These are phyloP conservation scores for Vinca minor DNA, from an alignment of 257 asterid genomes.

Conservation along the genomic window DNA sequence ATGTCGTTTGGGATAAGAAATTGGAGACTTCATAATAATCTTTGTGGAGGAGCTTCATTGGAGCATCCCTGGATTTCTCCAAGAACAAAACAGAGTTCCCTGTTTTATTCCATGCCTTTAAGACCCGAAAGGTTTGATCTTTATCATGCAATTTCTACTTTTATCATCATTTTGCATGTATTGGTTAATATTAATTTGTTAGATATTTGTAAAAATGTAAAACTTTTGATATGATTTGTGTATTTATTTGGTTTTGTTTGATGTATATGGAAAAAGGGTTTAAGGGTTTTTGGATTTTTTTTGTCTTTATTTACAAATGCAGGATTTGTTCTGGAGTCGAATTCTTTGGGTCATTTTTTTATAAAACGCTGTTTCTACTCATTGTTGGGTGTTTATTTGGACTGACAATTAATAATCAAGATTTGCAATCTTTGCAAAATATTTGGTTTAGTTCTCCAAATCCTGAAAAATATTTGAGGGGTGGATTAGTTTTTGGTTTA, in stretches of 20 bases:
- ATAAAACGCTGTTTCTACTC: conserved; percentile 5
- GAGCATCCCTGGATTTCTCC: conserved; percentile 5
- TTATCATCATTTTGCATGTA: not conserved
- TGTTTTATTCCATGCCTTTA: conserved; percentile 22
- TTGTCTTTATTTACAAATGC: conserved; percentile 1
- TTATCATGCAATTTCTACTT: conserved; percentile 1
- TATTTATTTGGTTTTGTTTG: not conserved
- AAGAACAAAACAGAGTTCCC: conserved; percentile 7
- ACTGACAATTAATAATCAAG: conserved; percentile 7
- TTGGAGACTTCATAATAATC: conserved; percentile 8
- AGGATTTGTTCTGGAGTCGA: conserved; percentile 21
- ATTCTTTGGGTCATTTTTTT: conserved; percentile 17
- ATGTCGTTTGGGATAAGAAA: conserved; percentile 15
- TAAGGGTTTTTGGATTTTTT: conserved; percentile 10
- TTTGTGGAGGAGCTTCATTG: conserved; percentile 15
- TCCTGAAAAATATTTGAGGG: not conserved
- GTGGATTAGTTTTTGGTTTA: not conserved
- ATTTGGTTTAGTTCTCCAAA: too few species aligned
- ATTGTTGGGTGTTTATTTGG: conserved; percentile 15
- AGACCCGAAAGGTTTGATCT: conserved; percentile 26
- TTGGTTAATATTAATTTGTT: conserved; percentile 2
- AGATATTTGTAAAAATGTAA: too few species aligned
- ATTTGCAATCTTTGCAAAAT: too few species aligned
- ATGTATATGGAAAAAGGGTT: too few species aligned
- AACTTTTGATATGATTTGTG: not conserved